Percentiles rank a stretch among this genome's conserved stretches.
Evolutionary conservation across 2,329 filamentous ascomycete genomes (phyloP).

Genomic region (Trichoderma guizhouense): DNA sequence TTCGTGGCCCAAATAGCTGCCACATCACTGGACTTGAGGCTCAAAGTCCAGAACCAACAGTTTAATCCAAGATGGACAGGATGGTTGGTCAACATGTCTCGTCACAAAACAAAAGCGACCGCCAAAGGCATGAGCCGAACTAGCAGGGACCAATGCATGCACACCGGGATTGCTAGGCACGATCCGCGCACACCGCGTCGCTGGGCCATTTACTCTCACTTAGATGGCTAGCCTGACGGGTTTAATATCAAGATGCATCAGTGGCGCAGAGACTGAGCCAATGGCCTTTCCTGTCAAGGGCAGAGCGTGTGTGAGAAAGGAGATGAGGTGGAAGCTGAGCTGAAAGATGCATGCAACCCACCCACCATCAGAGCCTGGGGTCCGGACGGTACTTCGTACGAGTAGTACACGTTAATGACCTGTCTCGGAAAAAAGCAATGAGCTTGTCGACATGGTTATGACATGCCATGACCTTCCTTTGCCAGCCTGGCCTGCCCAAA

Average conservation of each 20-base stretch:
- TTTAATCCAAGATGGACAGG: neutral
- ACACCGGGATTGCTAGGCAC: conserved; percentile 11
- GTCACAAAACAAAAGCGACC: neutral
- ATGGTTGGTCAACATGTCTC: neutral
- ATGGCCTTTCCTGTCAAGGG: neutral
- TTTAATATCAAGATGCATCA: conserved; percentile 16
- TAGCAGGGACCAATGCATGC: conserved; percentile 14
- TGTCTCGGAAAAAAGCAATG: neutral
- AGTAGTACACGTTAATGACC: neutral
- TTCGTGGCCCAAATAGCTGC: neutral
- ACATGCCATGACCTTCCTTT: neutral
- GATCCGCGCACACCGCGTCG: conserved; percentile 2
- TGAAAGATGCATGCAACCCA: neutral
- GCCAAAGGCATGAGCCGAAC: neutral
- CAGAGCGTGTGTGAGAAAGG: neutral
- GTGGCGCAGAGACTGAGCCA: neutral
- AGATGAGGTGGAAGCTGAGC: conserved; percentile 1
- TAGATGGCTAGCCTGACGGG: neutral
- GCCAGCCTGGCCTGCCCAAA: neutral
- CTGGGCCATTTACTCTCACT: neutral
- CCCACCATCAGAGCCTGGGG: neutral
- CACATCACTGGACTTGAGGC: neutral
- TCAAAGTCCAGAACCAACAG: neutral
- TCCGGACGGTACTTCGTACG: neutral
- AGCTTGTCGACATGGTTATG: neutral